Conservation (phyloP, 2,329 filamentous ascomycete genomes). For the Penicillium sp. region DNA sequence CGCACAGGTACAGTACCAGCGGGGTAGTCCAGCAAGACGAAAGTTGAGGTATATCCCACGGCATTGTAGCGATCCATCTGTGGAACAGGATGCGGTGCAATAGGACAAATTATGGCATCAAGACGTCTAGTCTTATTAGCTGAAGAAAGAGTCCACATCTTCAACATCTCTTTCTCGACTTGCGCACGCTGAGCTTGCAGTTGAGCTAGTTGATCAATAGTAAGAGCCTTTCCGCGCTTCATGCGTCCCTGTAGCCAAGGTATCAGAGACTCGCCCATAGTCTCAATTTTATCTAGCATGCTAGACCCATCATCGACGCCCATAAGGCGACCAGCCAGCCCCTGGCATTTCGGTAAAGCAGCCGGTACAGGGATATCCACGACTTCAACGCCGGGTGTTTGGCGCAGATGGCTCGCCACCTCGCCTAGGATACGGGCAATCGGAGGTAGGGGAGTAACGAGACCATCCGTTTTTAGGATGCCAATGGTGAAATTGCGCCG, state of each 20-base stretch:
- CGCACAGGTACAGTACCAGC: slow-evolving; percentile 62
- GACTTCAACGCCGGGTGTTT: slow-evolving; percentile 55
- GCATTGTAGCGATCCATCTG: slow-evolving; percentile 66
- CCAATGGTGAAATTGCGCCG: slow-evolving; percentile 45
- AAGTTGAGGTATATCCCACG: slow-evolving; percentile 64
- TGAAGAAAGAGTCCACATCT: slow-evolving; percentile 55
- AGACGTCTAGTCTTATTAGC: slow-evolving; percentile 36
- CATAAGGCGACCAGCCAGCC: slow-evolving; percentile 62
- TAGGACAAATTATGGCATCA: slow-evolving; percentile 66
- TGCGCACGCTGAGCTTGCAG: slow-evolving; percentile 58
- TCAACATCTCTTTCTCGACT: slow-evolving; percentile 60
- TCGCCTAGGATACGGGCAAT: slow-evolving; percentile 45
- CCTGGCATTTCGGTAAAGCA: slow-evolving; percentile 59
- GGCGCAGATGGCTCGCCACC: slow-evolving; percentile 39
- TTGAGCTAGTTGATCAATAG: slow-evolving; percentile 54
- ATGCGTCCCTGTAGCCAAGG: slow-evolving; percentile 62
- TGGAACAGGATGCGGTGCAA: slow-evolving; percentile 67
- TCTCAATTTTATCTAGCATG: slow-evolving; percentile 62
- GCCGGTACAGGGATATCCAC: slow-evolving; percentile 61
- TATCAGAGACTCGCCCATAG: slow-evolving; percentile 60
- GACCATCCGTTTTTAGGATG: slow-evolving; percentile 46
- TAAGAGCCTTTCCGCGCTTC: slow-evolving; percentile 52
- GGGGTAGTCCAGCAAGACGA: slow-evolving; percentile 66
- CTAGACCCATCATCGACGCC: slow-evolving; percentile 60
- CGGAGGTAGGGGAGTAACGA: slow-evolving; percentile 44